phyloP scores from a whole-genome alignment of 345 rosid genomes.

The Cardamine occulta region DNA sequence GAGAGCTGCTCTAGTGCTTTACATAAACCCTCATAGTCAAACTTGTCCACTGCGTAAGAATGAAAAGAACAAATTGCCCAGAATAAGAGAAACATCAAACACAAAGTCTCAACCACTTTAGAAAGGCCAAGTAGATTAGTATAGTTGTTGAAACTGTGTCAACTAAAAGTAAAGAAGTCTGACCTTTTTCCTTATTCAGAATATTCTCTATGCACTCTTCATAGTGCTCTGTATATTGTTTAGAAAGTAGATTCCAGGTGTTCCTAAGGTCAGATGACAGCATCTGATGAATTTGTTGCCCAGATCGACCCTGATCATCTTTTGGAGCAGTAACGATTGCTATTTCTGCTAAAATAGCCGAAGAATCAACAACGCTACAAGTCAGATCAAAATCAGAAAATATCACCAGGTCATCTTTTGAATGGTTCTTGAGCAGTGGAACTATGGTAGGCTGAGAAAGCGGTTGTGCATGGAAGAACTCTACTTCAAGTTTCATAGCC shows the following conservation, averaged over 20 bases:
- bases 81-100: not conserved
- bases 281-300: constrained; percentile 62
- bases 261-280: constrained; percentile 78
- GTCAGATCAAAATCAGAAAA: constrained; percentile 98
- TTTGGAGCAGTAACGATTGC: constrained; percentile 90
- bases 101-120: constrained; percentile 1
- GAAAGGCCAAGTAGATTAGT: not conserved
- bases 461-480: constrained; percentile 83
- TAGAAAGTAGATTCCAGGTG: constrained; percentile 76
- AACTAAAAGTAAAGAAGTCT: constrained; percentile 25
- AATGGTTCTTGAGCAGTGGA: constrained; percentile 67
- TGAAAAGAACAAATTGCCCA: constrained; percentile 3
- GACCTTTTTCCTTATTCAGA: constrained; percentile 68
- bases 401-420: constrained; percentile 59
- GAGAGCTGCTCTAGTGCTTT: constrained; percentile 77
- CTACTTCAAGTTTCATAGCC: constrained; percentile 97
- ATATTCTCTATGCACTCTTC: constrained; percentile 88
- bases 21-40: constrained; percentile 68
- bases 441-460: constrained; percentile 71
- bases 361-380: constrained; percentile 92
- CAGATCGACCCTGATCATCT: constrained; percentile 63
- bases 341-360: constrained; percentile 95
- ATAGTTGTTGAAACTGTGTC: not conserved
- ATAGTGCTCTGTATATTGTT: constrained; percentile 82
- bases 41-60: constrained; percentile 55